A percentile compares a stretch with the other conserved stretches of the same genome.
phyloP scores from a whole-genome alignment of 441 rosid species.

The Isatis lusitanica region DNA sequence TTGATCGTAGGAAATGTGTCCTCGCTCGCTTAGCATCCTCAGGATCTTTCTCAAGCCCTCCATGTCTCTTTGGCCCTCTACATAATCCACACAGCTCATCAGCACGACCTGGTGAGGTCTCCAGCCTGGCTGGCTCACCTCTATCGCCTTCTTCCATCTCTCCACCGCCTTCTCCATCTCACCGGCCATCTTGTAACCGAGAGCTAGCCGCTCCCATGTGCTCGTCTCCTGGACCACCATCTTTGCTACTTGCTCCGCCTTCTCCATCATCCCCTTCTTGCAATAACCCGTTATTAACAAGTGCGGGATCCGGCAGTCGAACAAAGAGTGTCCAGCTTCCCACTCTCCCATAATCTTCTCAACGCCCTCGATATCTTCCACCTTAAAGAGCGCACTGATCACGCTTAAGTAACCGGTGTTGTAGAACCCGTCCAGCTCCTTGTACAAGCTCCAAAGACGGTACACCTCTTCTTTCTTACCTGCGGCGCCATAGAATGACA shows the following conservation, averaged over 20 bases:
- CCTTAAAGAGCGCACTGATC: conserved; percentile 43
- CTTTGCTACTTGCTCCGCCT: conserved; percentile 41
- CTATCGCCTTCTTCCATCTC: conserved; percentile 45
- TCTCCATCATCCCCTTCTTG: conserved; percentile 42
- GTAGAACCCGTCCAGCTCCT: conserved; percentile 34
- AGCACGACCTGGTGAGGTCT: conserved; percentile 36
- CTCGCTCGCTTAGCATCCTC: conserved; percentile 37
- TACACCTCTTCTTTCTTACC: conserved; percentile 55
- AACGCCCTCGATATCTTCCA: conserved; percentile 46
- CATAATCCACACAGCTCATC: conserved; percentile 41
- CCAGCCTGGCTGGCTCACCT: conserved; percentile 30
- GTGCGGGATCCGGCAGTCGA: conserved; percentile 43
- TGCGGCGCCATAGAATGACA: conserved; percentile 41
- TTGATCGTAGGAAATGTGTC: conserved; percentile 36
- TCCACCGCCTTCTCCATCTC: conserved; percentile 46
- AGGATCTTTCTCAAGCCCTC: conserved; percentile 38
- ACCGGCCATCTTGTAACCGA: conserved; percentile 33
- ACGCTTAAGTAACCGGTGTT: conserved; percentile 43
- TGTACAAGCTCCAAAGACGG: conserved; percentile 52
- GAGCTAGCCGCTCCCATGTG: conserved; percentile 46
- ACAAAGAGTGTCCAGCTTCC: conserved; percentile 36
- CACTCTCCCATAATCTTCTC: conserved; percentile 51
- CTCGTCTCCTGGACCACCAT: conserved; percentile 19
- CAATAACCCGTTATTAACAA: conserved; percentile 41
- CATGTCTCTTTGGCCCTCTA: conserved; percentile 38